Evolutionary conservation across 495 filamentous ascomycete species (phyloP).

Genomic region (Talaromyces borbonicus): DNA sequence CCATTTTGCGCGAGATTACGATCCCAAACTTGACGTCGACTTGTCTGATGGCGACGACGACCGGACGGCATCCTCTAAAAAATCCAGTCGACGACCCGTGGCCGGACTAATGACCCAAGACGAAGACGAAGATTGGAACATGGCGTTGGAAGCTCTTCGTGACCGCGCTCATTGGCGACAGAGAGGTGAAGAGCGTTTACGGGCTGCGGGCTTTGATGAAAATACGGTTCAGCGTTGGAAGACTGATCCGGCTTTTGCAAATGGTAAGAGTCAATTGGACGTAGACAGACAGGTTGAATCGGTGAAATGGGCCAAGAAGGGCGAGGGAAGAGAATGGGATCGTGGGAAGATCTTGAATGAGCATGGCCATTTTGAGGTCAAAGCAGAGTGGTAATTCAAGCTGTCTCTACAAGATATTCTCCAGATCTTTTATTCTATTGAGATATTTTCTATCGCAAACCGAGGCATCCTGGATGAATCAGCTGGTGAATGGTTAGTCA

Average conservation of each 20-base stretch:
- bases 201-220: constrained; percentile 70
- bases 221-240: constrained; percentile 72
- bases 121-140: constrained; percentile 65
- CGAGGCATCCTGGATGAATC: neutral
- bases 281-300: constrained; percentile 50
- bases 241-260: constrained; percentile 38
- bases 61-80: constrained; percentile 11
- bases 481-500: too few relatives aligned
- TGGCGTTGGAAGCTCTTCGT: constrained; percentile 69
- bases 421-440: too few relatives aligned
- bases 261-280: constrained; percentile 20
- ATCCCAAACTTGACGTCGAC: constrained; percentile 64
- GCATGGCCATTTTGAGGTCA: constrained; percentile 47
- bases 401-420: neutral
- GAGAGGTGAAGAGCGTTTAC: constrained; percentile 66
- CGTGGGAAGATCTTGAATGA: constrained; percentile 65
- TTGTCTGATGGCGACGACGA: constrained; percentile 42
- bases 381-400: constrained; percentile 32
- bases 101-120: constrained; percentile 33
- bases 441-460: neutral
- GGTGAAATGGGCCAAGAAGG: constrained; percentile 69
- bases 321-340: constrained; percentile 87
- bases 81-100: constrained; percentile 26
- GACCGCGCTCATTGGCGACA: constrained; percentile 75
- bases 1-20: constrained; percentile 68